Evolutionary conservation across 139 green algal genomes (phyloP).

Genomic region (Coelastrella sp.): DNA sequence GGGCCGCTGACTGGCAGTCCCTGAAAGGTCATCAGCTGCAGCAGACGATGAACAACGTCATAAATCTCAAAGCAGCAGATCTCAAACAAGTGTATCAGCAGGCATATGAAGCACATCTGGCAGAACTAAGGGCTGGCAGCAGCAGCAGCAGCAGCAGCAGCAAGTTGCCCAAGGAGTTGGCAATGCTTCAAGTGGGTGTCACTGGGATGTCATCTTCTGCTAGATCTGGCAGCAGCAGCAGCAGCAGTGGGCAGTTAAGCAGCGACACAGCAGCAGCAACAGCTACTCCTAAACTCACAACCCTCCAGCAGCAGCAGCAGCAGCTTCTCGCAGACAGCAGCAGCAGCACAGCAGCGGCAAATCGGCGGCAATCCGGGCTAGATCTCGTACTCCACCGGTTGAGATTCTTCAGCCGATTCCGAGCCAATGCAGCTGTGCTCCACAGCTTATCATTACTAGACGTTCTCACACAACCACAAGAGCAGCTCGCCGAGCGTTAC

Average conservation of each 20-base stretch:
- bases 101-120: not conserved
- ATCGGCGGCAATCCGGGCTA: not conserved
- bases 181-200: not conserved
- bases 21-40: not conserved
- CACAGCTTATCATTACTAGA: not conserved
- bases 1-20: slow-evolving; percentile 25
- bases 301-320: not conserved
- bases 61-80: not conserved
- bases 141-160: not conserved
- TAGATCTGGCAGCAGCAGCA: not conserved
- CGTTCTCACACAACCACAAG: not conserved
- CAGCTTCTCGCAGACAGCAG: not conserved
- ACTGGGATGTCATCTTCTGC: too few species aligned
- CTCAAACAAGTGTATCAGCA: not conserved
- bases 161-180: not conserved
- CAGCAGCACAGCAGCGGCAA: slow-evolving; percentile 7
- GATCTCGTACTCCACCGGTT: not conserved
- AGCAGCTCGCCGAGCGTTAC: not conserved
- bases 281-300: not conserved
- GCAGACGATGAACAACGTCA: not conserved
- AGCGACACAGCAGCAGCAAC: not conserved
- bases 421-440: not conserved
- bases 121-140: too few species aligned
- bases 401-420: not conserved
- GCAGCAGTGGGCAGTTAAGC: not conserved